Percentiles rank a stretch among this genome's conserved stretches.
These are phyloP conservation scores for Ottelia alismoides DNA, from an alignment of 106 monocot species.

Conservation along the genomic window DNA sequence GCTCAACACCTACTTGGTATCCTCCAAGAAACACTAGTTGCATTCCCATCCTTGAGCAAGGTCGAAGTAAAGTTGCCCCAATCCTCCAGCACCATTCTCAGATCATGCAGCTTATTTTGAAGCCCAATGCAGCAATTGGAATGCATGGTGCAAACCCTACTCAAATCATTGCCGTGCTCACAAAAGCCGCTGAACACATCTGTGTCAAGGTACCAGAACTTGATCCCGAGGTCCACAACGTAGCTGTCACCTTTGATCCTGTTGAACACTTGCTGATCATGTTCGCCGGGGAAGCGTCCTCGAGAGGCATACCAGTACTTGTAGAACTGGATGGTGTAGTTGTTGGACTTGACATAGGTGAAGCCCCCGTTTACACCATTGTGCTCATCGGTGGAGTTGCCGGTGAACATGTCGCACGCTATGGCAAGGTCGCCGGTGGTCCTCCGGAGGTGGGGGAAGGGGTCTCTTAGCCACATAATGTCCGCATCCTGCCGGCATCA, in stretches of 20 bases:
- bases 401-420: background rate
- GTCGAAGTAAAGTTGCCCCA: background rate
- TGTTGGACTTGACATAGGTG: background rate
- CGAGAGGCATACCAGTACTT: background rate
- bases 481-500: background rate
- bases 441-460: background rate
- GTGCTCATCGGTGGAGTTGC: background rate
- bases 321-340: background rate
- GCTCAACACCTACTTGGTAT: background rate
- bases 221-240: background rate
- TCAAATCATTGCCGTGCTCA: background rate
- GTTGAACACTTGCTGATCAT: background rate
- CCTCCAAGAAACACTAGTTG: too few species aligned
- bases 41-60: too few species aligned
- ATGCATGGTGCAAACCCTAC: background rate
- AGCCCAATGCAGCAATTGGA: background rate
- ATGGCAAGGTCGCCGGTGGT: background rate
- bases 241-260: background rate
- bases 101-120: background rate
- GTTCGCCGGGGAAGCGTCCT: background rate
- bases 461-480: conserved; percentile 1
- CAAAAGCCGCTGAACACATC: background rate
- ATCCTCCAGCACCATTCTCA: background rate
- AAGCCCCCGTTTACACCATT: background rate
- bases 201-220: background rate